A percentile compares a stretch with the other conserved stretches of the same genome.
phyloP scores from a whole-genome alignment of 768 basidiomycete species.

The Mycena latifolia region DNA sequence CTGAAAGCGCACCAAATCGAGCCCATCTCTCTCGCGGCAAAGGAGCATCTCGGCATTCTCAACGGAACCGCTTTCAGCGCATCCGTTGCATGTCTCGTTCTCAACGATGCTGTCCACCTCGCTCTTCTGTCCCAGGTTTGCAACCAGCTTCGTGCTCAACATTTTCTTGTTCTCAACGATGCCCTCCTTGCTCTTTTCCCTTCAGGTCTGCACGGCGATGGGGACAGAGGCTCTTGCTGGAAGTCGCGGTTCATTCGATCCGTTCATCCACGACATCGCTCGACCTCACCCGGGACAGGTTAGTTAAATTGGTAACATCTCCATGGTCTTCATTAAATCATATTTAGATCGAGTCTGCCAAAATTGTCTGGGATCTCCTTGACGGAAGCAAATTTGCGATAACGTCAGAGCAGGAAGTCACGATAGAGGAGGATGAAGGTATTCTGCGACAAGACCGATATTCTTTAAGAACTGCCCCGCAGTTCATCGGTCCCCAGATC shows the following conservation, averaged over 20 bases:
- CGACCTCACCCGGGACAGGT: constrained; percentile 90
- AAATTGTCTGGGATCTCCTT: constrained; percentile 75
- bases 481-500: constrained; percentile 89
- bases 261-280: constrained; percentile 81
- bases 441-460: constrained; percentile 86
- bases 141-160: no score
- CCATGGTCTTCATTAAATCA: constrained; percentile 1
- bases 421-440: constrained; percentile 79
- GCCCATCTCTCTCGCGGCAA: constrained; percentile 76
- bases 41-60: constrained; percentile 84
- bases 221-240: constrained; percentile 87
- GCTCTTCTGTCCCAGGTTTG: constrained; percentile 76
- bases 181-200: no score
- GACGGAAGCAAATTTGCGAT: constrained; percentile 76
- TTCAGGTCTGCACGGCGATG: constrained; percentile 84
- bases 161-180: no score
- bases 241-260: constrained; percentile 76
- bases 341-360: constrained; percentile 74
- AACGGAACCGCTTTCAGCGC: constrained; percentile 92
- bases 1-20: constrained; percentile 70
- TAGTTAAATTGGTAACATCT: constrained; percentile 33
- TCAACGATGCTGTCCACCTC: constrained; percentile 79
- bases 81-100: constrained; percentile 79
- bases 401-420: constrained; percentile 78
- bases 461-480: constrained; percentile 79